Evolutionary conservation across 257 asterid genomes (phyloP).

Genomic region (Cinchona pubescens): DNA sequence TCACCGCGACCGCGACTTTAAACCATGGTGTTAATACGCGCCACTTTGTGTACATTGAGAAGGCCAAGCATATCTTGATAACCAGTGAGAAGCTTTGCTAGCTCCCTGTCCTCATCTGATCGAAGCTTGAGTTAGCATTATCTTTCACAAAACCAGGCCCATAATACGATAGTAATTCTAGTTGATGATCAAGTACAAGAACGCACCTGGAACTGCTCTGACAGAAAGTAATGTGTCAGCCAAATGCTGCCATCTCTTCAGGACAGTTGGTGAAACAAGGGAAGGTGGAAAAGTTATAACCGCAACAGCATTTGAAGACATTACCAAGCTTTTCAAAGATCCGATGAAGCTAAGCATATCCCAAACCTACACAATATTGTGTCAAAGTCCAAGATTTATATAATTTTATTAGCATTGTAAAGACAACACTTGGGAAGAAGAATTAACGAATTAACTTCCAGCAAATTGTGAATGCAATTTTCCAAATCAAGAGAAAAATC

Average conservation of each 20-base stretch:
- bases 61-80: constrained; percentile 96
- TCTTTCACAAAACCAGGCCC: not conserved
- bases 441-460: not conserved
- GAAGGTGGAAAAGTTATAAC: constrained; percentile 79
- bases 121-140: constrained; percentile 21
- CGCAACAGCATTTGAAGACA: constrained; percentile 86
- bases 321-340: constrained; percentile 60
- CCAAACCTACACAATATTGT: constrained; percentile 57
- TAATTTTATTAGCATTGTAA: not conserved
- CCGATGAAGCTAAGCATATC: constrained; percentile 77
- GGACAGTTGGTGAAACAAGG: constrained; percentile 62
- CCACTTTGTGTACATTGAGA: constrained; percentile 87
- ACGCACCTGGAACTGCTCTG: constrained; percentile 80
- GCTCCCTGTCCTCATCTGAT: constrained; percentile 92
- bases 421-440: not conserved
- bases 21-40: constrained; percentile 77
- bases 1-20: too few species aligned
- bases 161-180: not conserved
- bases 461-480: not conserved
- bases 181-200: constrained; percentile 1
- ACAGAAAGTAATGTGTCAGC: constrained; percentile 88
- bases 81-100: constrained; percentile 92
- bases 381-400: not conserved
- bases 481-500: not conserved
- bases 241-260: constrained; percentile 90